Evolutionary conservation across 2,329 filamentous ascomycete genomes (phyloP).

Genomic region (Acrocalymma vagum): DNA sequence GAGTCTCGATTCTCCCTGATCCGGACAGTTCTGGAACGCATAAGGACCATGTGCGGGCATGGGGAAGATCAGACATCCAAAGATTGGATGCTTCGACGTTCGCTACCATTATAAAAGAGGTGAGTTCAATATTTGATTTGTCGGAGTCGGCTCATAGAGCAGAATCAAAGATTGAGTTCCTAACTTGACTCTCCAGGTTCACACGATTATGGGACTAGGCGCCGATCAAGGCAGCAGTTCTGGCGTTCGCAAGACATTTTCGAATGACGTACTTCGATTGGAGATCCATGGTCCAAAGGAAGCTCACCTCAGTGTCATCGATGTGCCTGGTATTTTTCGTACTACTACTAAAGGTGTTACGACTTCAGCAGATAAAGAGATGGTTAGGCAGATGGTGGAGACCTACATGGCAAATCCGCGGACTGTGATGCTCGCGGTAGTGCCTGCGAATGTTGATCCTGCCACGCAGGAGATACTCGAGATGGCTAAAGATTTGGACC

Average conservation of each 20-base stretch:
- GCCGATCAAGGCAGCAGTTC: conserved; percentile 21
- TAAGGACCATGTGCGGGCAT: too few relatives aligned
- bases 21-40: too few relatives aligned
- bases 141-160: conserved; percentile 48
- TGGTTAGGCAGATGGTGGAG: conserved; percentile 19
- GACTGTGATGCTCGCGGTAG: conserved; percentile 28
- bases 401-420: conserved; percentile 25
- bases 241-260: conserved; percentile 50
- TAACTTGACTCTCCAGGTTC: conserved; percentile 62
- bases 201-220: conserved; percentile 57
- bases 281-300: conserved; percentile 54
- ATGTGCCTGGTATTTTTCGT: conserved; percentile 53
- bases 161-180: conserved; percentile 52
- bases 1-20: too few relatives aligned
- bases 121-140: conserved; percentile 32
- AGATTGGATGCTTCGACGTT: conserved; percentile 56
- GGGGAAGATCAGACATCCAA: too few relatives aligned
- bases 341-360: conserved; percentile 5
- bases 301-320: too few relatives aligned
- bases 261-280: conserved; percentile 51
- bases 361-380: conserved; percentile 15
- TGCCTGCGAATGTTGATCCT: conserved; percentile 49
- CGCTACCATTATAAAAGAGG: conserved; percentile 46
- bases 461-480: conserved; percentile 65
- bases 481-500: conserved; percentile 56